Evolutionary conservation across 2,329 filamentous ascomycete genomes (phyloP).

Genomic region (Chaetomium globosum): DNA sequence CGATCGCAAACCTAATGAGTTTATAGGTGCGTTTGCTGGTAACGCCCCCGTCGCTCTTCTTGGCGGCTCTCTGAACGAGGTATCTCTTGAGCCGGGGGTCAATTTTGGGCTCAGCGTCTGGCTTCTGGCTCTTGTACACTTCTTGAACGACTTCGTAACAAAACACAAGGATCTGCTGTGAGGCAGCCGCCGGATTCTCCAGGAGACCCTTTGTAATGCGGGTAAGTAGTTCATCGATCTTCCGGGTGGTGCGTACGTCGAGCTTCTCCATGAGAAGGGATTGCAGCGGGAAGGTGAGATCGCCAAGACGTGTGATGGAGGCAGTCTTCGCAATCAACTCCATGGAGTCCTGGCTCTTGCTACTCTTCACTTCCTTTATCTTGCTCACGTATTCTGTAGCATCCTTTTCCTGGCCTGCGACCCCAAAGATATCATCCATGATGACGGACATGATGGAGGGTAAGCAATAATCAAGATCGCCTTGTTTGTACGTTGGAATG

Average conservation of each 20-base stretch:
- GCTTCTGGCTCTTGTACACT: slow-evolving; percentile 69
- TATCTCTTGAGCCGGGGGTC: slow-evolving; percentile 71
- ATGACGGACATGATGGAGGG: slow-evolving; percentile 76
- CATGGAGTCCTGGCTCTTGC: slow-evolving; percentile 97
- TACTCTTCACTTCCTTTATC: slow-evolving; percentile 97
- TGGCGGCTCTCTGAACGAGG: slow-evolving; percentile 76
- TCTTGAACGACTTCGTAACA: slow-evolving; percentile 93
- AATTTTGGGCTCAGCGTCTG: slow-evolving; percentile 55
- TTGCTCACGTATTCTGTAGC: slow-evolving; percentile 92
- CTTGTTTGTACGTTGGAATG: slow-evolving; percentile 72
- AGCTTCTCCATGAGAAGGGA: slow-evolving; percentile 80
- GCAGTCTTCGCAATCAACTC: slow-evolving; percentile 84
- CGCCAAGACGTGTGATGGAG: slow-evolving; percentile 71
- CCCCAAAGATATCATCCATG: slow-evolving; percentile 97
- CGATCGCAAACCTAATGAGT: slow-evolving; percentile 82
- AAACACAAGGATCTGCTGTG: slow-evolving; percentile 83
- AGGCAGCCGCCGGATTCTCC: slow-evolving; percentile 76
- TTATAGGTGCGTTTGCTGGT: slow-evolving; percentile 85
- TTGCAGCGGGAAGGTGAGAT: slow-evolving; percentile 77
- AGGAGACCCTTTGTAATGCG: slow-evolving; percentile 82
- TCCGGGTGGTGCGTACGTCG: slow-evolving; percentile 78
- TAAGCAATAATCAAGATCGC: slow-evolving; percentile 88
- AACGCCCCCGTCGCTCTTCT: slow-evolving; percentile 70
- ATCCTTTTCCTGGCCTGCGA: slow-evolving; percentile 92
- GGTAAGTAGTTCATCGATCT: slow-evolving; percentile 85